phyloP scores from a whole-genome alignment of 495 filamentous ascomycete genomes.

The Parathielavia hyrcaniae region DNA sequence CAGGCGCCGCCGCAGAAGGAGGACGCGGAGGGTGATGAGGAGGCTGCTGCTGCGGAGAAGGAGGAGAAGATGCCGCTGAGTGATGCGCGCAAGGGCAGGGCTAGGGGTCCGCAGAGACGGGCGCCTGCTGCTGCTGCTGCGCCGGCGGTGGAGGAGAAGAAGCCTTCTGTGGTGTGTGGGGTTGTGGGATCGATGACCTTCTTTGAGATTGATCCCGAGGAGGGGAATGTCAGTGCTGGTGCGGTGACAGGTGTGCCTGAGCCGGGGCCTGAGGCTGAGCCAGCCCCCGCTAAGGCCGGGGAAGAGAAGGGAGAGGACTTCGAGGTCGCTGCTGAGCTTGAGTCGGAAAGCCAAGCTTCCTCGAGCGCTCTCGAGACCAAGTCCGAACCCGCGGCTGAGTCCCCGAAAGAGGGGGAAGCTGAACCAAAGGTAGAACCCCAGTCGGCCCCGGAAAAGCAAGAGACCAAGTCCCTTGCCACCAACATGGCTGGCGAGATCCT shows the following conservation, averaged over 20 bases:
- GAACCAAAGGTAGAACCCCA: conserved; percentile 6
- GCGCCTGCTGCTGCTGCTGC: conserved; percentile 44
- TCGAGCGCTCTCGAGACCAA: conserved; percentile 10
- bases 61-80: conserved; percentile 69
- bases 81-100: conserved; percentile 84
- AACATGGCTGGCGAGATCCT: conserved; percentile 54
- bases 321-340: conserved; percentile 1
- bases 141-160: conserved; percentile 21
- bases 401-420: no score
- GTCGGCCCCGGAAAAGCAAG: conserved; percentile 2
- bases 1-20: conserved; percentile 58
- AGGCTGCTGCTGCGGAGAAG: conserved; percentile 38
- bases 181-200: conserved; percentile 40
- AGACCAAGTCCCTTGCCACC: conserved; percentile 41
- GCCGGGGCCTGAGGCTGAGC: conserved; percentile 27
- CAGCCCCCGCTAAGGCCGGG: conserved; percentile 17
- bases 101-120: conserved; percentile 78
- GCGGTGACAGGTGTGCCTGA: conserved; percentile 15
- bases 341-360: not conserved
- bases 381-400: conserved; percentile 5
- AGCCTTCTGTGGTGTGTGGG: conserved; percentile 21
- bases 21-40: conserved; percentile 51
- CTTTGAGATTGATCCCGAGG: conserved; percentile 49
- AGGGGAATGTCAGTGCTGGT: conserved; percentile 40
- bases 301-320: conserved; percentile 25